Evolutionary conservation across 306 rosid genomes (phyloP), one percentile per base, ranked within the genome.

Genomic region (Prunus armeniaca): DNA sequence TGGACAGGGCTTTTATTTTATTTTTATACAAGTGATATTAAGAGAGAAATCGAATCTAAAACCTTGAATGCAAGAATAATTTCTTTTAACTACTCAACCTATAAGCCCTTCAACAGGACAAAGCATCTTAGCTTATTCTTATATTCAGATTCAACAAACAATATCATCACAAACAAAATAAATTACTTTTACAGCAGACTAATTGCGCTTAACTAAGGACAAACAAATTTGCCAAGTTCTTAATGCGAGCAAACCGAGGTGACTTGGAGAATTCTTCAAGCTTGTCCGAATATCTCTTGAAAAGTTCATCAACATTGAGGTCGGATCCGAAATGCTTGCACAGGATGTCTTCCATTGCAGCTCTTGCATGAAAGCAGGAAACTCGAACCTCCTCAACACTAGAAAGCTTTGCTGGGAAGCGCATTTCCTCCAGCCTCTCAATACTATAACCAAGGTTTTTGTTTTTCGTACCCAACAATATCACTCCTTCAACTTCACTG

Each of bases 131-230:
- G 43, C 43, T 38, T 38, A 1, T 38, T 9, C 43, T 38, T 38
- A 38, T 38, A 38, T 38, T 38, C 43, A 38, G 9, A 38, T 38
- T 6, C 9, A 38, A 38, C 9, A 38, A 38, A 34, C 38, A 34
- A 34, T 34, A 34, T 34, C 38, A 34, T 34, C 38, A 34, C 38
- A 34, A 34, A 38, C 43, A 38, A 38, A 38, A 38, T 38, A 38
- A 38, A 38, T 38, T 6, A 38, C 43, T 38, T 34, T 38, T 6
- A 38, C 43, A 1, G 9, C 43, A 38, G 43, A 38, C 43, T 34
- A 38, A 22, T 51, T 75, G 65, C 79, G 72, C 52, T 65, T 50
- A 20, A 75, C 60, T n/a, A 41, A 75, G 72, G 32, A 75, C 15
- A 65, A 51, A 51, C 12, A 76, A 60, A 55, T 32, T 54, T 66